Base-by-base conservation (phyloP, 257 asterid species). In the Rehmannia glutinosa region DNA sequence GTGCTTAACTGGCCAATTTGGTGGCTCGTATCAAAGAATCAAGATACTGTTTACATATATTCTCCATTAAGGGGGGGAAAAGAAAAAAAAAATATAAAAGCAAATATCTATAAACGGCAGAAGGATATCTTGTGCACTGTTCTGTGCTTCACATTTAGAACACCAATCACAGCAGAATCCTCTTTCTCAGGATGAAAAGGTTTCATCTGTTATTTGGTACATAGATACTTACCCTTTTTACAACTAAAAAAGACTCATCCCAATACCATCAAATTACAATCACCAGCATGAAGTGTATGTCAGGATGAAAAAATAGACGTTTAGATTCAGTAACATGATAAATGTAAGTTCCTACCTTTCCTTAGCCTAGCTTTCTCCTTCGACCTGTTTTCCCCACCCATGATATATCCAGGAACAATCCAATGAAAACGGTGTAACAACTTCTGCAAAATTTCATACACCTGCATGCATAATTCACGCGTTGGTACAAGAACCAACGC, bases 401-500 rank as follows among this genome's bases (percentile, higher is more conserved):
- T 94, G 57, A 94, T 86, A 81, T 84, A 91, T 39, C 99, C 99
- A 45, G 99, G 97, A 80, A 94, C 99, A 82, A 94, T 91, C 99
- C 97, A 94, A 58, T 90, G 95, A 80, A 94, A 94, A 9, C 97
- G 92, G 76, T 87, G 99, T 42, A 94, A 77, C 67, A 94, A 74
- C 85, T 88, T 88, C 73, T 82, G 86, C 84, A 93, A 73, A 58
- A 93, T 83, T 75, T 91, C 99, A 76, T 83, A 75, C 35, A 94
- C 99, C 96, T 94, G 99, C 87, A 84, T 82, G 85, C 99, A 94
- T 49, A 94, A 79, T 81, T 94, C 97, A 6, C 77, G 97, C 80
- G 99, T 94, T 79, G 99, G 99, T 65, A 91, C 97, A 57, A 94
- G 96, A 79, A 94, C 99, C 97, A 94, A 78, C 87, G 93, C 99